Base-by-base conservation (phyloP, 2,329 filamentous ascomycete species). In the Fonsecaea pedrosoi region DNA sequence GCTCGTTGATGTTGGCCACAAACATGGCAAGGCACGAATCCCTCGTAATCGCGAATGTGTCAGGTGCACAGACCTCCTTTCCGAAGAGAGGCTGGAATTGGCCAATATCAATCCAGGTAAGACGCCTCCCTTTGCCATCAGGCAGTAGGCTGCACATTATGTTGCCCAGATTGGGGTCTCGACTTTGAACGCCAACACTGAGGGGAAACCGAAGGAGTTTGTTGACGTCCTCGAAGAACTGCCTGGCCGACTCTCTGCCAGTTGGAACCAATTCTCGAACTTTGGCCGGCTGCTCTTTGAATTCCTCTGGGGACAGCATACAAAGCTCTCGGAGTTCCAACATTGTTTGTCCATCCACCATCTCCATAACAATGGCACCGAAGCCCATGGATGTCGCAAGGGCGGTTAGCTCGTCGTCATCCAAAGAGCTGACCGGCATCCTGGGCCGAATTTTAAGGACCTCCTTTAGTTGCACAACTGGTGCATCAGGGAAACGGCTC, bases 321-420 rank as follows among this genome's bases (percentile, higher is more conserved):
- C 35, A 30, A 18, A 59, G 25, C 48, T 59, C 38, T 30, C 38
- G 10, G 18, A 48, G 10, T 3, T 34, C 30, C 13, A 32, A 25
- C 55, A 58, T 58, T 25, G 34, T 9, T 2, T 58, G 21, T 8
- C n/a, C n/a, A 38, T 38, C 10, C 15, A 21, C 55, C 21, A 58
- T n/a, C 4, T 40, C 55, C 55, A 37, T 42, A n/a, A 40, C 12
- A 18, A 25, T 58, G 15, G 55, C 55, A 42, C 55, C 55, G 37
- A 58, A 40, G 42, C 18, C 42, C 42, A 25, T 48, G 42, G 18
- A 2, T 2, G n/a, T 25, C 42, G 42, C 10, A 18, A 48, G 42
- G 1, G 42, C n/a, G n/a, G 18, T 18, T 2, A 21, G 7, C 18
- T 21, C 25, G 4, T 25, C n/a, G 42, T 48, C 42, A 48, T 25